Evolutionary conservation across 768 basidiomycete genomes (phyloP).

Genomic region (Lactarius evosmus): DNA sequence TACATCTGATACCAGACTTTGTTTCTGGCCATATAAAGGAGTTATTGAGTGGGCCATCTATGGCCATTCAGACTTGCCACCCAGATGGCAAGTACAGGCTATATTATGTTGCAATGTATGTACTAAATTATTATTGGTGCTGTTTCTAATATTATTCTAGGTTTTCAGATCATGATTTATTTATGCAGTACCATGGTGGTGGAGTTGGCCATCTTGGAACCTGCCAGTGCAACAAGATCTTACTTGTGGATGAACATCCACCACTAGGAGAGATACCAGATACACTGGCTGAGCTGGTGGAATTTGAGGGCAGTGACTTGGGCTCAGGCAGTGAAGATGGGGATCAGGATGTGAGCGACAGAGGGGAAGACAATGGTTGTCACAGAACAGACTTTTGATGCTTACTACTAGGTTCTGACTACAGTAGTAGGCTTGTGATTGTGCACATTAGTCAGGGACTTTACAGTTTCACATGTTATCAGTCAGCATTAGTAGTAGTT

Average conservation of each 20-base stretch:
- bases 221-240: neutral
- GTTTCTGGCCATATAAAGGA: slow-evolving; percentile 17
- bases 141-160: slow-evolving; percentile 15
- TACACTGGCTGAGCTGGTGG: no score
- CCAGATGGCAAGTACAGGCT: slow-evolving; percentile 26
- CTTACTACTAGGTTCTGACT: no score
- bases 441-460: no score
- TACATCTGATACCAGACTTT: slow-evolving; percentile 35
- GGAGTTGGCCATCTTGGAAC: slow-evolving; percentile 30
- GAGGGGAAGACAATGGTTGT: neutral
- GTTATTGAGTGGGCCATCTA: neutral
- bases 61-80: neutral
- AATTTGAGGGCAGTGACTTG: neutral
- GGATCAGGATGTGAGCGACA: neutral
- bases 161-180: slow-evolving; percentile 34
- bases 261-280: neutral
- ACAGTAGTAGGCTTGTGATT: no score
- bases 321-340: neutral
- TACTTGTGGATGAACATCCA: neutral
- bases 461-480: no score
- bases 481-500: no score
- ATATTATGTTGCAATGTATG: slow-evolving; percentile 33
- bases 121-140: neutral
- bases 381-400: no score
- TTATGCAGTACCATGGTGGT: slow-evolving; percentile 30